Conservation (phyloP, 352 stramenopile genomes). For the Phytophthora aleatoria region DNA sequence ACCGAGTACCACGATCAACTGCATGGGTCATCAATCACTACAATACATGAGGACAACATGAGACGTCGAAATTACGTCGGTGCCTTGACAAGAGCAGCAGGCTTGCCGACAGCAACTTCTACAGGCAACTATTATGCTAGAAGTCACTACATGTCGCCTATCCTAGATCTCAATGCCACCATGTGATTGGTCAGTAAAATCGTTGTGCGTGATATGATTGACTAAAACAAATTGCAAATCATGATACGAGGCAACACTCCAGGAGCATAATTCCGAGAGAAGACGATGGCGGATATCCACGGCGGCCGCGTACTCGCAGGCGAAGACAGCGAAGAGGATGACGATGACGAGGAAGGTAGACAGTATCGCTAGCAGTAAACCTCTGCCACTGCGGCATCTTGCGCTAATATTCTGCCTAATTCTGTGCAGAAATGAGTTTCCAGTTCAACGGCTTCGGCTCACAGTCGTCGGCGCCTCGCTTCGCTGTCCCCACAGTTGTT, state of each 20-base stretch:
- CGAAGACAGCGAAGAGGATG: slow-evolving; percentile 84
- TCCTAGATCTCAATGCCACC: background rate
- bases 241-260: slow-evolving; percentile 1
- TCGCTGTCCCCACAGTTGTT: slow-evolving; percentile 34
- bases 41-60: background rate
- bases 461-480: slow-evolving; percentile 31
- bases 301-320: slow-evolving; percentile 71
- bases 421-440: slow-evolving; percentile 51
- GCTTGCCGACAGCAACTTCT: no score
- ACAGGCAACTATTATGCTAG: no score
- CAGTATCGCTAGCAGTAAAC: background rate
- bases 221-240: slow-evolving; percentile 16
- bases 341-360: slow-evolving; percentile 64
- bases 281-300: slow-evolving; percentile 58
- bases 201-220: slow-evolving; percentile 23
- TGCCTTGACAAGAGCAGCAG: background rate
- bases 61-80: background rate
- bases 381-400: no score
- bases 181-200: slow-evolving; percentile 12
- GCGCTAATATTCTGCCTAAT: slow-evolving; percentile 2
- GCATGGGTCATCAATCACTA: background rate
- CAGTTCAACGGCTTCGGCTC: slow-evolving; percentile 49
- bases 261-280: background rate
- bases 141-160: no score
- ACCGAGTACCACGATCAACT: background rate